Percentiles rank a stretch among this genome's conserved stretches.
Conservation (phyloP, 2,329 filamentous ascomycete species). For the Diaporthe eres region DNA sequence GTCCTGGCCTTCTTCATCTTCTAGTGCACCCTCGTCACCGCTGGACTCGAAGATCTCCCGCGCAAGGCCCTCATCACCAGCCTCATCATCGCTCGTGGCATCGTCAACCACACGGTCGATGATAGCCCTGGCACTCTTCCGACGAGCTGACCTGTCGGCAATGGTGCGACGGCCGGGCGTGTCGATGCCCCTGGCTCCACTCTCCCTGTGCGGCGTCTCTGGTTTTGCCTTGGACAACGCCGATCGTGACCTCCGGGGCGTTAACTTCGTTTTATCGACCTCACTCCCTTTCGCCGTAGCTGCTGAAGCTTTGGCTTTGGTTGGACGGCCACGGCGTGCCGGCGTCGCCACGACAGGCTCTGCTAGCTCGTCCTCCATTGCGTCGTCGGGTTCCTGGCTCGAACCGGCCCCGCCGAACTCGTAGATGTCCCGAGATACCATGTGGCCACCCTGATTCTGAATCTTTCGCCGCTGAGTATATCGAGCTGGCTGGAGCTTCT, state of each 20-base stretch:
- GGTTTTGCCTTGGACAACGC: constrained; percentile 48
- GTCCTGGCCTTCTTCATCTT: constrained; percentile 43
- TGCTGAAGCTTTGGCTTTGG: constrained; percentile 45
- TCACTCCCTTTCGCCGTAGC: constrained; percentile 34
- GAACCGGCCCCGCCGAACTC: constrained; percentile 35
- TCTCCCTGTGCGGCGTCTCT: constrained; percentile 57
- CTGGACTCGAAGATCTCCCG: constrained; percentile 76
- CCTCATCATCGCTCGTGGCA: constrained; percentile 78
- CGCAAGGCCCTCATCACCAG: constrained; percentile 77
- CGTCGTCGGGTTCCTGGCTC: constrained; percentile 35
- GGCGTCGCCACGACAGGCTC: constrained; percentile 49
- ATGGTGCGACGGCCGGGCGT: constrained; percentile 78
- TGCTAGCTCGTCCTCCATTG: constrained; percentile 39
- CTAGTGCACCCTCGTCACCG: constrained; percentile 48
- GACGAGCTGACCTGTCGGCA: constrained; percentile 86
- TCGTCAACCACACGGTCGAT: constrained; percentile 79
- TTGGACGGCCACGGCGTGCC: constrained; percentile 46
- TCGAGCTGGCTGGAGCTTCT: background rate
- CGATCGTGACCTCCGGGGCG: constrained; percentile 46
- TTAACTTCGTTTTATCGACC: constrained; percentile 51
- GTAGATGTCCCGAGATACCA: constrained; percentile 32
- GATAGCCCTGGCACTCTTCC: constrained; percentile 84
- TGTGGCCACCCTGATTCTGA: background rate
- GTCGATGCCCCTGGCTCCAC: constrained; percentile 52
- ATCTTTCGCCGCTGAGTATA: constrained; percentile 23